Evolutionary conservation across 768 basidiomycete species (phyloP), one percentile per base, ranked within the genome.

Genomic region (Austroboletus festivus): DNA sequence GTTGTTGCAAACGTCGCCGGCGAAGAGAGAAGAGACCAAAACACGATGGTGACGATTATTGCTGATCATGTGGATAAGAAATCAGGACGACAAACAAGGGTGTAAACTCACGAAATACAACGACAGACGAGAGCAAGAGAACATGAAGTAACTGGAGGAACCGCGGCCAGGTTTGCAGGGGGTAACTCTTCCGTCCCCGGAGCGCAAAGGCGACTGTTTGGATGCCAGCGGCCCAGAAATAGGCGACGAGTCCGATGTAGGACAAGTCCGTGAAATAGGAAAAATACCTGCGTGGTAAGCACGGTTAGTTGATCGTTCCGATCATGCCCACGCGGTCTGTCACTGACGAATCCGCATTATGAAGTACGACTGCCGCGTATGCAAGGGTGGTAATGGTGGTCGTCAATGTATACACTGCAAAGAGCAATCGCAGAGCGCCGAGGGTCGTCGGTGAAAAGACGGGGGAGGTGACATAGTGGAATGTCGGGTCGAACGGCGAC

Each of bases 251-350:
- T 0, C 86, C 86, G 31, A 79, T 77, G 49, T 79, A 84, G 0
- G 80, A 75, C 1, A 86, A 72, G 49, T 78, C 55, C 0, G 85
- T 86, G 62, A 86, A 86, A 65, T 81, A 86, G 8, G 78, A 76
- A 54, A 83, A 74, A 68, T 69, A 83, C 18, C 84, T 85, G 59
- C 4, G 35, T 19, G 31, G 28, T 0, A 15, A 9, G 22, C 26
- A 34, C 8, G 30, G 26, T 44, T 42, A 46, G 21, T 19, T 38
- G 8, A 35, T 2, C n/a, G 48, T 47, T 5, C 13, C 39, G 22
- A 45, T 35, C 21, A 22, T 26, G 33, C 6, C n/a, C 8, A 33
- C 28, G 19, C 7, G 42, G 15, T 69, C 59, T n/a, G n/a, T n/a
- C 56, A 66, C 42, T 68, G 33, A 44, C 68, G 76, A 42, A 48